Percentiles rank a stretch among this genome's conserved stretches.
phyloP scores from a whole-genome alignment of 306 rosid genomes.

The Pterocarpus macrocarpus region DNA sequence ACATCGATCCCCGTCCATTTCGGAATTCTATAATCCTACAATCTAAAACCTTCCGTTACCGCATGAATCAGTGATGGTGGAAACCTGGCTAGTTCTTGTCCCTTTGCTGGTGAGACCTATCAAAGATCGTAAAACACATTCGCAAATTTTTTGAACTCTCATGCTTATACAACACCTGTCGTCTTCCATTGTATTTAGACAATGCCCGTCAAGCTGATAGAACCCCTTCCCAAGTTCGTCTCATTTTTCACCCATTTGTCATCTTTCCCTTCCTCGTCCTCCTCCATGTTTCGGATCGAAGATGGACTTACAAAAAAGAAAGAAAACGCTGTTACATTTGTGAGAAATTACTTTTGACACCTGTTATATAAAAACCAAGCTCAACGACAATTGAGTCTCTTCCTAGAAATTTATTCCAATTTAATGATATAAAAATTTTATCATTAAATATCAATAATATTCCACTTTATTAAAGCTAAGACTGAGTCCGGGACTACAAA shows the following conservation, averaged over 20 bases:
- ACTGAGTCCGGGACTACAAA: background rate
- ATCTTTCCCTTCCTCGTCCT: background rate
- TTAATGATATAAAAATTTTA: background rate
- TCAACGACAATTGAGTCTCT: background rate
- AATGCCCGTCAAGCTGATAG: background rate
- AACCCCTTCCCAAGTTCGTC: background rate
- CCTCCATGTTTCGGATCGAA: background rate
- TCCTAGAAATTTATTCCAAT: background rate
- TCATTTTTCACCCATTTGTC: background rate
- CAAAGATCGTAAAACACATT: background rate
- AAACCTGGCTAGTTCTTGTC: slow-evolving; percentile 15
- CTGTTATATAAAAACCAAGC: background rate
- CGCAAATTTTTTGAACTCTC: background rate
- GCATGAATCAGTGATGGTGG: slow-evolving; percentile 20
- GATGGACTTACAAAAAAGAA: background rate
- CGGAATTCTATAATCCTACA: background rate
- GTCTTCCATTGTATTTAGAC: slow-evolving; percentile 19
- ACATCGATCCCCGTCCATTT: background rate
- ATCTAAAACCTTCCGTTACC: background rate
- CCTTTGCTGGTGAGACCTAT: background rate
- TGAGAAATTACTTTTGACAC: background rate
- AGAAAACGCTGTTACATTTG: background rate
- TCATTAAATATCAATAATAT: background rate
- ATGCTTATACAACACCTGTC: background rate
- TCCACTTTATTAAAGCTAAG: background rate